These are phyloP conservation scores for Isoetes taiwanensis DNA, from an alignment of 75 land plant species.

Conservation along the genomic window DNA sequence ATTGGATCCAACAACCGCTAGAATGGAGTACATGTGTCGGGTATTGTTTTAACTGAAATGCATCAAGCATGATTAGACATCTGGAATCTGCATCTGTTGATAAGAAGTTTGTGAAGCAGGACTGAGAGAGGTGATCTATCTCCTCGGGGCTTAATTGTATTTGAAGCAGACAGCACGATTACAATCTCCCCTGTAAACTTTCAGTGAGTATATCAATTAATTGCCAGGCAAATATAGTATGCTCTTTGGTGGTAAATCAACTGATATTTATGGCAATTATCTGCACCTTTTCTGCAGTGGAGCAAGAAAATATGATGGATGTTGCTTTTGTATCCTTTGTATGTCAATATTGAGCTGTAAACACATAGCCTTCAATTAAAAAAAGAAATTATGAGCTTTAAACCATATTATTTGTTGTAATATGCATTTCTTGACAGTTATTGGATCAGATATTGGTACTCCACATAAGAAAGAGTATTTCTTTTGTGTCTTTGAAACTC, in stretches of 20 bases:
- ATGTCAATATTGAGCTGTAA: background rate
- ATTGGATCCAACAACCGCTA: slow-evolving; percentile 89
- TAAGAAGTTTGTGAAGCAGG: slow-evolving; percentile 28
- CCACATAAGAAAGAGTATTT: slow-evolving; percentile 83
- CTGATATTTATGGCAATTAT: background rate
- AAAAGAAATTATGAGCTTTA: background rate
- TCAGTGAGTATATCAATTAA: slow-evolving; percentile 45
- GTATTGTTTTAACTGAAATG: no score
- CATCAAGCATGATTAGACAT: no score
- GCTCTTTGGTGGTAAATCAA: background rate
- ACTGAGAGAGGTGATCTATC: slow-evolving; percentile 59
- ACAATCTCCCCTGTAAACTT: slow-evolving; percentile 82
- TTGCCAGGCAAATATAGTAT: background rate
- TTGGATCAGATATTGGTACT: slow-evolving; percentile 70
- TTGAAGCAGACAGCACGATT: slow-evolving; percentile 83
- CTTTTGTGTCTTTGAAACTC: slow-evolving; percentile 96
- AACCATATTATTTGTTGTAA: background rate
- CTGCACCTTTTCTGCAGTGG: slow-evolving; percentile 43
- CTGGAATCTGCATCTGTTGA: slow-evolving; percentile 8
- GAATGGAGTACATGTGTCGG: slow-evolving; percentile 87
- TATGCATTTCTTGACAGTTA: background rate
- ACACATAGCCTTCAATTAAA: background rate
- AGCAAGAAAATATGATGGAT: slow-evolving; percentile 89
- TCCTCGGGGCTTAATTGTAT: slow-evolving; percentile 60
- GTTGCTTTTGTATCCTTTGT: slow-evolving; percentile 91